Base-by-base conservation (phyloP, 2,329 filamentous ascomycete species). In the Akanthomyces dipterigenus region DNA sequence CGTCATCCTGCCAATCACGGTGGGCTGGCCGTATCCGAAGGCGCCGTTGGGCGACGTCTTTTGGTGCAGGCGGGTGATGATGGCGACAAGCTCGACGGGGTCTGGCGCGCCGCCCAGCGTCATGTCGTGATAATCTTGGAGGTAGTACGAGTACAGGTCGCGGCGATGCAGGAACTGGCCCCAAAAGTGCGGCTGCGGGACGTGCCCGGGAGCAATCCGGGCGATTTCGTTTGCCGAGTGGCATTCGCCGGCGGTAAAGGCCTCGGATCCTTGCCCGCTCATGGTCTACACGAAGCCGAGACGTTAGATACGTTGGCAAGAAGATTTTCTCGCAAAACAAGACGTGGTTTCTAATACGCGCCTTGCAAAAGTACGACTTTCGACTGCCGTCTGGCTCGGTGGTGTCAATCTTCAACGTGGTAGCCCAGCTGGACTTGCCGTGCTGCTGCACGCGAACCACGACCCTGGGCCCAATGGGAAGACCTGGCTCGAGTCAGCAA, bases 1-100 rank as follows among this genome's bases (percentile, higher is more conserved):
- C 0, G 69, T 66, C 7, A 70, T 61, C 4, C 67, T 67, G 5
- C 72, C 72, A 12, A 67, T 65, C 51, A 65, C 72, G 1, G 72
- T 75, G 5, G 66, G 66, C 2, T 71, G 55, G 22, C 66, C 66
- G 43, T 75, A 76, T 5, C 74, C 73, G 51, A 75, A 75, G 56
- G 70, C 71, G 6, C 71, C 72, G 3, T 63, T 71, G 0, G 72
- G 71, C 0, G 72, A 73, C 24, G 49, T 55, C 51, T 62, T 65
- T 31, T 63, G 62, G 53, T 75, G 73, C 2, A 75, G 48, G 12
- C 57, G 43, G 3, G 49, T 53, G 14, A 64, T 20, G 4, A 34
- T 26, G 16, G 14, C 20, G 3, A 34, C 46, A 3, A 64, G 31
- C 18, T 57, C 40, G 3, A 20, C 45, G 6, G 55, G 59, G 16